A percentile compares a stretch with the other conserved stretches of the same genome.
Evolutionary conservation across 179 eudicot species (phyloP).

Genomic region (Beta lomatogona): DNA sequence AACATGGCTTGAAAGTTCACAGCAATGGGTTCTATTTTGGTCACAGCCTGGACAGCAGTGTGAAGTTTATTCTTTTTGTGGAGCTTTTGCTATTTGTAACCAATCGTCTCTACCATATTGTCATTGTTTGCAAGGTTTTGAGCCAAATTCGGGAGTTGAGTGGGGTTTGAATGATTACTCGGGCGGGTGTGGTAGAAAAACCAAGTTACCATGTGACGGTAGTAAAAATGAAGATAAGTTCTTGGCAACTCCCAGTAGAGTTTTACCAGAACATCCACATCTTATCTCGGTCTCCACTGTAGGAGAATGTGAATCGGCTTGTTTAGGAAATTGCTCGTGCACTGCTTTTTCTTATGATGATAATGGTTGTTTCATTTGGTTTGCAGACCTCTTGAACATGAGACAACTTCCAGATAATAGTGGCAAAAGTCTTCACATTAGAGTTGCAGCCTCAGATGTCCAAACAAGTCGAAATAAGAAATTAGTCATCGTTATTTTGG

Average conservation of each 20-base stretch:
- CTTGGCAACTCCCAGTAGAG: constrained; percentile 19
- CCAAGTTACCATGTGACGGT: constrained; percentile 17
- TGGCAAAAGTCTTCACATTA: constrained; percentile 31
- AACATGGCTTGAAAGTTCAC: constrained; percentile 27
- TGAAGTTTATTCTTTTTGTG: constrained; percentile 31
- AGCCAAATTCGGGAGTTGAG: constrained; percentile 18
- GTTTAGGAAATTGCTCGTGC: constrained; percentile 34
- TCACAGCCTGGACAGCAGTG: constrained; percentile 37
- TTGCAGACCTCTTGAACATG: constrained; percentile 29
- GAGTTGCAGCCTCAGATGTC: constrained; percentile 27
- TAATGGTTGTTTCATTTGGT: constrained; percentile 29
- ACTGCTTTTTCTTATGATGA: constrained; percentile 32
- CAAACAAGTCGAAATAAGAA: constrained; percentile 9
- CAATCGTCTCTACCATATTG: constrained; percentile 34
- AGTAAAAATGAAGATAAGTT: constrained; percentile 22
- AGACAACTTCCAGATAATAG: constrained; percentile 30
- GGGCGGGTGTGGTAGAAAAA: constrained; percentile 32
- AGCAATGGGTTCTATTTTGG: constrained; percentile 33
- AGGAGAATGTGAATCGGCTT: constrained; percentile 32
- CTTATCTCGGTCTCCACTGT: constrained; percentile 9
- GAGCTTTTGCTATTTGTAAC: constrained; percentile 29
- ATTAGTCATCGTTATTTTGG: constrained; percentile 17
- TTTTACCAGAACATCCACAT: constrained; percentile 24
- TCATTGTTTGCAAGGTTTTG: constrained; percentile 34
- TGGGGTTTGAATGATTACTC: constrained; percentile 35